Conservation (phyloP, 352 stramenopile genomes). For the Globisporangium abappressorium region DNA sequence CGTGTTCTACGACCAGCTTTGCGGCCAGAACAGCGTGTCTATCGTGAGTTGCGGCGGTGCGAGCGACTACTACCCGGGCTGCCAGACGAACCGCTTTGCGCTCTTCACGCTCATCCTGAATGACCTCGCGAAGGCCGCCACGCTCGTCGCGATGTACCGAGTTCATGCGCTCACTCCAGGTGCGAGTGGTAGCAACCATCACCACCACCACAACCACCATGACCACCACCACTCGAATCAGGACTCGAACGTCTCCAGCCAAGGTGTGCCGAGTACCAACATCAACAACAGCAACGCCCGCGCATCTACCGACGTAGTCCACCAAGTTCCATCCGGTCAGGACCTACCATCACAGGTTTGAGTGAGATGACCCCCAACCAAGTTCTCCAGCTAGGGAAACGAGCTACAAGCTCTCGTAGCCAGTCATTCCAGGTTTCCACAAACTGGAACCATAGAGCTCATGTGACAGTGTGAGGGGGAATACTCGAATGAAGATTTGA, state of each 20-base stretch:
- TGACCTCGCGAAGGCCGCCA: slow-evolving; percentile 49
- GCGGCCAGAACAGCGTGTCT: slow-evolving; percentile 48
- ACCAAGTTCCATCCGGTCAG: neutral
- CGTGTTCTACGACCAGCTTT: slow-evolving; percentile 82
- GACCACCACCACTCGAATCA: slow-evolving; percentile 1
- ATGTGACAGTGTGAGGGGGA: neutral
- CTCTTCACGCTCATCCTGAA: slow-evolving; percentile 62
- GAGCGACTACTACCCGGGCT: slow-evolving; percentile 60
- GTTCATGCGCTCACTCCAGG: slow-evolving; percentile 27
- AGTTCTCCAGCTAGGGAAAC: no score
- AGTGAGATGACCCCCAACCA: neutral
- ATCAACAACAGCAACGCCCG: neutral
- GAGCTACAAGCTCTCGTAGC: neutral
- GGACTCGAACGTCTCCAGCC: neutral
- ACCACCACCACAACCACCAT: neutral
- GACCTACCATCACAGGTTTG: neutral
- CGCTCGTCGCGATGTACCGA: slow-evolving; percentile 38
- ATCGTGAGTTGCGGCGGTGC: slow-evolving; percentile 66
- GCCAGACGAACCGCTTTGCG: slow-evolving; percentile 69
- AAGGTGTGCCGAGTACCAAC: neutral
- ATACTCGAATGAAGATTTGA: neutral
- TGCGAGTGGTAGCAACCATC: neutral
- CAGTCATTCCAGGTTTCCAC: neutral
- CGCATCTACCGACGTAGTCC: neutral
- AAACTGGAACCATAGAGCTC: no score